phyloP scores from a whole-genome alignment of 2,329 filamentous ascomycete species.

The Stromatinia cepivora region DNA sequence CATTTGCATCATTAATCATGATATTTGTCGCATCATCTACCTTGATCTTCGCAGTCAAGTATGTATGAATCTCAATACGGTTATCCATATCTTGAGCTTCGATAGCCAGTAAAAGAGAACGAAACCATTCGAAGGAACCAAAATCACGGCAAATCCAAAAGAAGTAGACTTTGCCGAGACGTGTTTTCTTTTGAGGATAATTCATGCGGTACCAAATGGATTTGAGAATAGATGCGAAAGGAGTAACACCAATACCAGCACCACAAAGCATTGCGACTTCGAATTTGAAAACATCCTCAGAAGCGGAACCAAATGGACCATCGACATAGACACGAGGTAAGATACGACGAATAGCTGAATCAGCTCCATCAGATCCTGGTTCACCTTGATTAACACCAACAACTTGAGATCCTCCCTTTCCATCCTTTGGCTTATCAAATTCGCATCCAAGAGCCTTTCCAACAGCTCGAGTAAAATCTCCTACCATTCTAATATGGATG shows the following conservation, averaged over 20 bases:
- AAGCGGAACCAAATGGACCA: conserved; percentile 81
- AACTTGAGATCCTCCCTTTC: conserved; percentile 57
- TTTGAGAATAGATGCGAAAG: conserved; percentile 83
- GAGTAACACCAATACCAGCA: conserved; percentile 83
- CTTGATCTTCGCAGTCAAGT: conserved; percentile 85
- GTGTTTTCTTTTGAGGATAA: conserved; percentile 76
- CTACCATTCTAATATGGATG: conserved; percentile 79
- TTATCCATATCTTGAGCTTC: conserved; percentile 83
- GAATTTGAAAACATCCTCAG: conserved; percentile 88
- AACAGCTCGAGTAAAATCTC: conserved; percentile 74
- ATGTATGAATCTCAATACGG: conserved; percentile 86
- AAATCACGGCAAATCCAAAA: conserved; percentile 92
- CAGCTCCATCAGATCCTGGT: conserved; percentile 52
- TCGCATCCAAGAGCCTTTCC: conserved; percentile 74
- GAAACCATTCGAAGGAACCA: conserved; percentile 87
- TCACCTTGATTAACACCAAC: conserved; percentile 65
- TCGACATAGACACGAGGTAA: conserved; percentile 81
- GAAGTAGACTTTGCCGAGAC: conserved; percentile 84
- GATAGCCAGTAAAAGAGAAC: conserved; percentile 78
- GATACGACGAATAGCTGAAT: conserved; percentile 70
- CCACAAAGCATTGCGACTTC: conserved; percentile 78
- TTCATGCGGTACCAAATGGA: conserved; percentile 94
- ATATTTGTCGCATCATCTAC: conserved; percentile 84
- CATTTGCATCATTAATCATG: conserved; percentile 88
- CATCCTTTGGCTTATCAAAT: conserved; percentile 58